Conservation (phyloP, 805 yeast genomes). For the Wickerhamiella lipophila region DNA sequence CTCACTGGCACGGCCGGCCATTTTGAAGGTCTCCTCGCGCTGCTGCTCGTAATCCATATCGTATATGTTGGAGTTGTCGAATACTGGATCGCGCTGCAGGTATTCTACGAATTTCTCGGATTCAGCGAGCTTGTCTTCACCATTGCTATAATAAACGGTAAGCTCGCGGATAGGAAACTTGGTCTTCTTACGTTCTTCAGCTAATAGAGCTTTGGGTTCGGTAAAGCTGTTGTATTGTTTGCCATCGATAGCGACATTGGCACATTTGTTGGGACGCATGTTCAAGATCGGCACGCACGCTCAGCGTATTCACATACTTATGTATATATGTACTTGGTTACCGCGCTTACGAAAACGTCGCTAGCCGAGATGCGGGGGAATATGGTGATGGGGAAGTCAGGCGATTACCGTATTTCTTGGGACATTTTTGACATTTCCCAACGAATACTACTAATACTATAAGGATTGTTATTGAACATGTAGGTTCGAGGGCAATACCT, state of each 20-base stretch:
- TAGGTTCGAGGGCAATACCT: too few relatives aligned
- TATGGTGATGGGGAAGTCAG: not conserved
- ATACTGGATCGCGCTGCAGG: conserved; percentile 45
- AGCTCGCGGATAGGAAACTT: conserved; percentile 30
- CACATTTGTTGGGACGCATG: conserved; percentile 9
- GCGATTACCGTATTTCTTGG: too few relatives aligned
- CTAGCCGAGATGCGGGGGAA: conserved; percentile 3
- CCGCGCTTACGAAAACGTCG: not conserved
- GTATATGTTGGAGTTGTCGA: conserved; percentile 34
- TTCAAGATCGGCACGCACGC: too few relatives aligned
- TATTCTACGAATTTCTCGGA: conserved; percentile 32
- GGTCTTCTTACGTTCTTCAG: conserved; percentile 31
- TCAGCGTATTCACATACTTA: not conserved
- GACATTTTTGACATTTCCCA: too few relatives aligned
- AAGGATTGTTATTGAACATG: too few relatives aligned
- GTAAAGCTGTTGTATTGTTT: conserved; percentile 21
- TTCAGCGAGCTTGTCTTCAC: conserved; percentile 30
- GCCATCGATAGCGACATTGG: conserved; percentile 13
- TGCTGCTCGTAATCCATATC: conserved; percentile 32
- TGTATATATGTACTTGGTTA: not conserved
- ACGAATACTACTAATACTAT: too few relatives aligned
- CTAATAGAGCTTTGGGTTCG: conserved; percentile 30
- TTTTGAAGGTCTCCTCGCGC: conserved; percentile 30
- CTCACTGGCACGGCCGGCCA: conserved; percentile 22
- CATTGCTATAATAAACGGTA: conserved; percentile 36